Evolutionary conservation across 225 moss, liverwort and hornwort genomes (phyloP), one percentile per base, ranked within the genome.

Genomic region (Antitrichia curtipendula): DNA sequence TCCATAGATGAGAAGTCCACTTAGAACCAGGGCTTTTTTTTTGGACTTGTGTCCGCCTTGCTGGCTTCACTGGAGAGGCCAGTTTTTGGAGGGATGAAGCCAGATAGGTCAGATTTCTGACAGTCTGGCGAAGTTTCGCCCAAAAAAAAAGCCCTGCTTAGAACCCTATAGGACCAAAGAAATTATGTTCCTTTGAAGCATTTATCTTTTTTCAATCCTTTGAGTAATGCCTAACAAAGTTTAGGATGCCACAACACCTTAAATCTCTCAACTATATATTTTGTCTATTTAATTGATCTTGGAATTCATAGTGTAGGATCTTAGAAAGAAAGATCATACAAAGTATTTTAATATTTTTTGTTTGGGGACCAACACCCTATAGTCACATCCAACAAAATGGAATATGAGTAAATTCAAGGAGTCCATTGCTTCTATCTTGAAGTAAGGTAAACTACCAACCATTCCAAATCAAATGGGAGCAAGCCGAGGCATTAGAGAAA

Each of bases 211-310:
- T 0, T 6, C 28, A 43, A 71, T 2, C 28, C 43, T 43, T 43
- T 71, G 6, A 43, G 8, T 71, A 16, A 43, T 9, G 2, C 2
- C 28, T 71, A 43, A 28, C 2, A 1, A 9, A 43, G 28, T 43
- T 16, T 43, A 3, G 2, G 1, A 1, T 2, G 16, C 1, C 3
- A 43, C 5, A 5, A 16, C 1, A 2, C 28, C 6, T 43, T 43
- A 3, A 43, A 27, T 28, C 71, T 43, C 3, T 71, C 0, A 16
- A 0, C 28, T 16, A 27, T 16, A 43, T 3, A 27, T 71, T 43
- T 28, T 69, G 3, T 8, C 2, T 41, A 8, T 40, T 70, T 25
- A 41, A 25, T 41, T 16, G 15, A 70, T 28, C 3, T 43, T 70
- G 3, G 8, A 41, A 70, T 41, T 70, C 1, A 25, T 8, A 25